phyloP scores from a whole-genome alignment of 2,329 filamentous ascomycete genomes.

The Penicillium verrucosum region DNA sequence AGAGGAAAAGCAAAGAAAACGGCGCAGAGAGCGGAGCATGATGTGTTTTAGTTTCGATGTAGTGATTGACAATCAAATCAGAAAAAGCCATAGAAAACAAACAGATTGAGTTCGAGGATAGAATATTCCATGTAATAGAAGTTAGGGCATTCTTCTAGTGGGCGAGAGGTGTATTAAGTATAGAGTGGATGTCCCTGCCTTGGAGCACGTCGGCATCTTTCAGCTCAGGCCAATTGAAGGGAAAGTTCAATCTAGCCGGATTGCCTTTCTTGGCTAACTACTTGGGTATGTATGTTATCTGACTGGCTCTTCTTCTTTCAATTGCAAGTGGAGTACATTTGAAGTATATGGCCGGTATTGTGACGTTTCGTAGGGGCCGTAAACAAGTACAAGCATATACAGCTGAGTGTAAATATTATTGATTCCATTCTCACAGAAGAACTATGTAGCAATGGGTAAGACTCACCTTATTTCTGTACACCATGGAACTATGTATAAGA shows the following conservation, averaged over 20 bases:
- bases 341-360: neutral
- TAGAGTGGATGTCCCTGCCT: neutral
- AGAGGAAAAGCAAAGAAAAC: conserved; percentile 20
- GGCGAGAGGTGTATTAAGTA: neutral
- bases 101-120: neutral
- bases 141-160: neutral
- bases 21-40: conserved; percentile 15
- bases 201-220: neutral
- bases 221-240: neutral
- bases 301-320: neutral
- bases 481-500: neutral
- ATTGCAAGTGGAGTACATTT: neutral
- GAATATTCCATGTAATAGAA: neutral
- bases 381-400: neutral
- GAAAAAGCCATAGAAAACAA: neutral
- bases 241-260: neutral
- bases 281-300: too few relatives aligned
- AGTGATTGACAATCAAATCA: neutral
- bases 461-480: neutral
- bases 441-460: neutral
- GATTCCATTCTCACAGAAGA: neutral
- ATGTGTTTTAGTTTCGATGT: neutral
- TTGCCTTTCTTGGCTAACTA: neutral
- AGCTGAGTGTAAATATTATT: neutral
- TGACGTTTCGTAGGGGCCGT: neutral